These are phyloP conservation scores for Omphalotus olearius DNA, from an alignment of 1,284 basidiomycete species.

Conservation along the genomic window DNA sequence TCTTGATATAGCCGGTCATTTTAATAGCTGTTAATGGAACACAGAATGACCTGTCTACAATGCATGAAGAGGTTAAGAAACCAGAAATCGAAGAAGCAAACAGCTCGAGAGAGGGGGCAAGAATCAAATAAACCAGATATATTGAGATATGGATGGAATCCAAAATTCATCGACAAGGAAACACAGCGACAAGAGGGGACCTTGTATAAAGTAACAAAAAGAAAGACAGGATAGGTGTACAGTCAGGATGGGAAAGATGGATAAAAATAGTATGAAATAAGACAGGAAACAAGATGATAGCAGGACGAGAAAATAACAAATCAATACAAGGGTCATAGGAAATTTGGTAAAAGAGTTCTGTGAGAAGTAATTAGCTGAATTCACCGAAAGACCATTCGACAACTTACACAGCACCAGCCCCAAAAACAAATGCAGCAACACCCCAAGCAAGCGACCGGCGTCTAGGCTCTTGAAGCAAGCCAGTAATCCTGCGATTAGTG, in stretches of 20 bases:
- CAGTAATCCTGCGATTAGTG: slow-evolving; percentile 55
- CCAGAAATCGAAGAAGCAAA: too few relatives aligned
- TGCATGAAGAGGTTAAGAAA: too few relatives aligned
- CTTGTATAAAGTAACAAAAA: slow-evolving; percentile 2
- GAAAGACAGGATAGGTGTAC: slow-evolving; percentile 8
- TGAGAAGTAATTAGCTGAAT: slow-evolving; percentile 19
- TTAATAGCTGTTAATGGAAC: background rate
- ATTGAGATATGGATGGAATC: slow-evolving; percentile 2
- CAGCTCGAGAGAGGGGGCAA: background rate
- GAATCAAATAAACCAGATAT: background rate
- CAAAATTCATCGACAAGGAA: slow-evolving; percentile 7
- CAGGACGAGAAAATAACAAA: slow-evolving; percentile 17
- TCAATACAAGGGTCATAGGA: slow-evolving; percentile 30
- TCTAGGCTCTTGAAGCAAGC: slow-evolving; percentile 51
- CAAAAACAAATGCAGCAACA: slow-evolving; percentile 67
- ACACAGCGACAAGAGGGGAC: background rate
- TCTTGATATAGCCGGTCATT: background rate
- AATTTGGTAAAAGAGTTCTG: slow-evolving; percentile 44
- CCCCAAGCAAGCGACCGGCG: slow-evolving; percentile 74
- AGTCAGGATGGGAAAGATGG: background rate
- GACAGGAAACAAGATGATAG: slow-evolving; percentile 12
- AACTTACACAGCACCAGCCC: slow-evolving; percentile 66
- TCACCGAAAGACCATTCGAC: background rate
- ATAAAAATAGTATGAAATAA: slow-evolving; percentile 11
- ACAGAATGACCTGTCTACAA: background rate